These are phyloP conservation scores for Colletotrichum nymphaeae DNA, from an alignment of 2,329 filamentous ascomycete species.

Conservation along the genomic window DNA sequence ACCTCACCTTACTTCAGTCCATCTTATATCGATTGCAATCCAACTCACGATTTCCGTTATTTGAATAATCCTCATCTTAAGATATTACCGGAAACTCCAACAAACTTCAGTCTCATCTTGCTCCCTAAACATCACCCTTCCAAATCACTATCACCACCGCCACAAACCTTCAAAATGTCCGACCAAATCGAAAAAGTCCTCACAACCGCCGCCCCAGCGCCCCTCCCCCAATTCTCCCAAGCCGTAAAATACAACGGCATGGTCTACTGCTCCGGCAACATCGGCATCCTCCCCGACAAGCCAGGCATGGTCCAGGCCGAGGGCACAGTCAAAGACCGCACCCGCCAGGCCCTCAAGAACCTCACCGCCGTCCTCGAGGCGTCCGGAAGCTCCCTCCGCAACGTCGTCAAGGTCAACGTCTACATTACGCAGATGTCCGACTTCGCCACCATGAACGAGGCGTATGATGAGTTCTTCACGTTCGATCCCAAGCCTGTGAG, in stretches of 20 bases:
- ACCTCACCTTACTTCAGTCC: background rate
- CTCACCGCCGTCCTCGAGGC: conserved; percentile 69
- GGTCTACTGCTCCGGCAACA: conserved; percentile 77
- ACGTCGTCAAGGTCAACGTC: conserved; percentile 75
- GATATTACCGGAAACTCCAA: background rate
- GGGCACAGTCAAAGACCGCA: conserved; percentile 65
- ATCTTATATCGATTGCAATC: background rate
- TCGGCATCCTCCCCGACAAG: conserved; percentile 63
- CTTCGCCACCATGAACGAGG: conserved; percentile 69
- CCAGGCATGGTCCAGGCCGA: conserved; percentile 56
- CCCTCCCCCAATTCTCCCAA: conserved; percentile 69
- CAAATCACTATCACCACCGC: too few species aligned
- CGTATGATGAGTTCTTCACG: conserved; percentile 62
- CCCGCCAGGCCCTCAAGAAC: conserved; percentile 67
- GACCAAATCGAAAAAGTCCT: conserved; percentile 35
- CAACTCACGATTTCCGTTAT: too few species aligned
- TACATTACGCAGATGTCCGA: conserved; percentile 74
- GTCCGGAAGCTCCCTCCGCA: conserved; percentile 67
- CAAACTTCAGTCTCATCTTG: too few species aligned
- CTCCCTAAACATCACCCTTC: too few species aligned
- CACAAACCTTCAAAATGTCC: conserved; percentile 3
- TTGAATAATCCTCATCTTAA: too few species aligned
- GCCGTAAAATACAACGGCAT: conserved; percentile 72
- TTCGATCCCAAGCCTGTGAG: conserved; percentile 59
- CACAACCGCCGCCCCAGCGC: conserved; percentile 40